phyloP scores from a whole-genome alignment of 257 asterid genomes.

The Scutellaria barbata region DNA sequence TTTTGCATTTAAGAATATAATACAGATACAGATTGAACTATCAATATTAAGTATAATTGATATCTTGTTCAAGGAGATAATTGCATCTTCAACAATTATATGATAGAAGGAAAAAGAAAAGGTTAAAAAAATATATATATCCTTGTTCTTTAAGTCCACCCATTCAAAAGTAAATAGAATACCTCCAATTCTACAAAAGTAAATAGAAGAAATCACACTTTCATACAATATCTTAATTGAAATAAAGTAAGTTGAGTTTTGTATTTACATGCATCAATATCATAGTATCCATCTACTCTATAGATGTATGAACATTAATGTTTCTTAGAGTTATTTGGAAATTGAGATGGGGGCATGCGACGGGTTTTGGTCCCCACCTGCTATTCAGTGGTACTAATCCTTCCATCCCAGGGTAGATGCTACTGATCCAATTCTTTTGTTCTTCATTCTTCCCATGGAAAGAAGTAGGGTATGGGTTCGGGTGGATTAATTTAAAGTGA shows the following conservation, averaged over 20 bases:
- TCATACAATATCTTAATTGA: background rate
- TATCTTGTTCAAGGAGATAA: background rate
- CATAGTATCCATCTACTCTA: slow-evolving; percentile 1
- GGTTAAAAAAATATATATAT: no score
- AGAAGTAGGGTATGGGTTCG: background rate
- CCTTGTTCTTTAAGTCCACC: background rate
- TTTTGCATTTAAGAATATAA: no score
- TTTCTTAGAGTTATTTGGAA: background rate
- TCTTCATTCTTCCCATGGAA: background rate
- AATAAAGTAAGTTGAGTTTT: no score
- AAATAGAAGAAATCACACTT: background rate
- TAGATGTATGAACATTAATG: background rate
- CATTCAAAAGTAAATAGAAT: background rate
- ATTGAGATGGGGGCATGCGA: background rate
- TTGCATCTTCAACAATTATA: no score
- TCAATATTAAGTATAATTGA: no score
- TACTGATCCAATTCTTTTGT: background rate
- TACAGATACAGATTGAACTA: no score
- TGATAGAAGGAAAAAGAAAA: no score
- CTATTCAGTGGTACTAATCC: background rate
- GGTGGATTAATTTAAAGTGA: slow-evolving; percentile 4
- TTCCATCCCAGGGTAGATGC: background rate
- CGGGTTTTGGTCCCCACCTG: background rate
- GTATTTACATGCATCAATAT: background rate
- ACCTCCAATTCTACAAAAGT: background rate